Base-by-base conservation (phyloP, 495 filamentous ascomycete species). In the Thermochaetoides thermophila region DNA sequence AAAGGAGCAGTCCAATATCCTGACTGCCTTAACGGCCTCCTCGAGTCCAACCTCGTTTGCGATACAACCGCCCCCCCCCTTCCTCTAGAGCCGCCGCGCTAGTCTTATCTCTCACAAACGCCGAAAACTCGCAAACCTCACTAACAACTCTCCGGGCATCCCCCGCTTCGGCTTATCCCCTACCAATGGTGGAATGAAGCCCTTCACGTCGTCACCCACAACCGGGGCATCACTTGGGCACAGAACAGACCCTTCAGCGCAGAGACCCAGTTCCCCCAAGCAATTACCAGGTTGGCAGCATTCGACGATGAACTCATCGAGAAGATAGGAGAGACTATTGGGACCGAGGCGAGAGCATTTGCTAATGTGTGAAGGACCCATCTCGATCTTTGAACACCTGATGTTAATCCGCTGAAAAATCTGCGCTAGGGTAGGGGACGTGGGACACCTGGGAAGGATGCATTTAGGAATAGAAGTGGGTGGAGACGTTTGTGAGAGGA, bases 331-430 rank as follows among this genome's bases (percentile, higher is more conserved):
- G 37, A 35, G 7, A 43, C 53, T 25, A 68, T 81, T 21, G 62
- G 63, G 9, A 80, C 64, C 5, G 74, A 83, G 48, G 72, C 67
- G 7, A 59, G 77, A n/a, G 75, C 76, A 2, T 81, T 74, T 45
- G 74, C 59, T 48, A 83, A 83, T 38, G n/a, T n/a, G n/a, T n/a
- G n/a, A 63, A 38, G 11, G 68, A 67, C 12, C 52, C 60, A 13
- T 63, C 61, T 24, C 4, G 69, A 81, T 44, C 70, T 59, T 33
- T 83, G 73, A 56, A 68, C 76, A 0, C 76, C 76, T 1, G 76
- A 81, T 41, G 76, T 81, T 52, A 82, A 82, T 46, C 61, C 68
- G 1, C 81, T 75, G 57, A 50, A 49, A 21, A 60, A 65, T 26
- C 64, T 65, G 3, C 47, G 57, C 32, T 61, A 63, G 57, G 63